Evolutionary conservation across 306 rosid genomes (phyloP), one percentile per base, ranked within the genome.

Genomic region (Prunus mongolica): DNA sequence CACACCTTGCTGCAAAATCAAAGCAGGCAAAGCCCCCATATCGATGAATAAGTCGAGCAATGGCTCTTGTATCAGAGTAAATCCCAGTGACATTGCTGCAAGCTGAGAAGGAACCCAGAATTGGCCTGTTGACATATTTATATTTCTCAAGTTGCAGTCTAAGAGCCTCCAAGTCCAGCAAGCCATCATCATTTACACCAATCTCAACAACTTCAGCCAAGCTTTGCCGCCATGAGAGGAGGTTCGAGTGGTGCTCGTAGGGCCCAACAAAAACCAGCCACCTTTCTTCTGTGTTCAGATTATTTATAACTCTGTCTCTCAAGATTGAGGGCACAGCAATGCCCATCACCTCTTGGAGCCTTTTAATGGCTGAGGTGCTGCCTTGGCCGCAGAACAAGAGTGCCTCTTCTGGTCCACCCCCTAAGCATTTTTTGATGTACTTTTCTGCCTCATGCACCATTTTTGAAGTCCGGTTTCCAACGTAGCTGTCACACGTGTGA

Each of bases 251-350:
- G 79, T 93, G 98, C 71, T 93, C 98, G 58, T 83, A 77, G 0
- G 96, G 98, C 19, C 98, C 98, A 12, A 91, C 93, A 52, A 93
- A 91, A 55, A 91, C 93, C 25, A 93, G 86, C 97, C 98, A 93
- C 64, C 87, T 88, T 73, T 91, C 96, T 55, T 91, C 82, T 9
- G 16, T 54, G 14, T 2, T 27, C 0, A 28, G 25, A 5, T 84
- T 81, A 72, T 46, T 80, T 44, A 88, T 50, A 0, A 89, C 12
- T 20, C 79, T 86, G 11, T 88, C 92, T 45, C 96, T 85, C 61
- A 93, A 12, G 32, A 75, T 88, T 3, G 97, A 90, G 1, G 97
- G 89, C 27, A 90, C 89, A 0, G 85, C 54, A 9, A 91, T 85
- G 34, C 91, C 98, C 90, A 91, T 93, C 0, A 88, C 96, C 67